Percentiles rank a stretch among this genome's conserved stretches.
Conservation (phyloP, 768 basidiomycete genomes). For the Scleroderma bovista region DNA sequence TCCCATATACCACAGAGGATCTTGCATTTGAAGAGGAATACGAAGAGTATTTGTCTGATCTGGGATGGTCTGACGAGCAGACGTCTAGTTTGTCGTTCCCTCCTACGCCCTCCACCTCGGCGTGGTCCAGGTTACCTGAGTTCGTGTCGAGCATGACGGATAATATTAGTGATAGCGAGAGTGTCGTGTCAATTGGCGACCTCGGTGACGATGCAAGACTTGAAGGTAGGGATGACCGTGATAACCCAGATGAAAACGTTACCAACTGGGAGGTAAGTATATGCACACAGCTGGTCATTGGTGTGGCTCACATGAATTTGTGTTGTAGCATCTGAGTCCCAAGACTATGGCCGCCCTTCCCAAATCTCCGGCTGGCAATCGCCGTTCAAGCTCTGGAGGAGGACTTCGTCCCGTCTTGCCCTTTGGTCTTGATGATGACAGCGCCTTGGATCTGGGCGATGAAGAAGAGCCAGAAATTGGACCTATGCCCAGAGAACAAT, state of each 20-base stretch:
- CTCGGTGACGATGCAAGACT: slow-evolving; percentile 75
- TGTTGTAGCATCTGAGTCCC: slow-evolving; percentile 83
- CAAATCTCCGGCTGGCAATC: slow-evolving; percentile 79
- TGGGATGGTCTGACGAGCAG: slow-evolving; percentile 67
- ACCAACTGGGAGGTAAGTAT: slow-evolving; percentile 92
- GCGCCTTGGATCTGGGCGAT: slow-evolving; percentile 65
- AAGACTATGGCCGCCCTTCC: slow-evolving; percentile 91
- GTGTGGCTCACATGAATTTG: slow-evolving; percentile 1
- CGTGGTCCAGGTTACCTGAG: slow-evolving; percentile 81
- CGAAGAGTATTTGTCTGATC: slow-evolving; percentile 89
- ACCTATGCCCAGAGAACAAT: slow-evolving; percentile 68
- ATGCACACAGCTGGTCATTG: not conserved
- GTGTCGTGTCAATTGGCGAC: slow-evolving; percentile 85
- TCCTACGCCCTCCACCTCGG: slow-evolving; percentile 35
- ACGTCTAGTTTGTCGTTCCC: slow-evolving; percentile 36
- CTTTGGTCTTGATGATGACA: slow-evolving; percentile 70
- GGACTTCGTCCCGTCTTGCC: slow-evolving; percentile 80
- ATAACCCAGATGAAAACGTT: slow-evolving; percentile 68
- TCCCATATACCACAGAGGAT: slow-evolving; percentile 90
- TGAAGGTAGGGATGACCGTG: slow-evolving; percentile 58
- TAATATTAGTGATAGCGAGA: slow-evolving; percentile 91
- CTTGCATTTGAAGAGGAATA: slow-evolving; percentile 96
- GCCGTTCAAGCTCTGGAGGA: slow-evolving; percentile 79
- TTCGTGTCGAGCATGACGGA: slow-evolving; percentile 80
- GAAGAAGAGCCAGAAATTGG: slow-evolving; percentile 72